These are phyloP conservation scores for Trifolium repens DNA, from an alignment of 306 rosid species.

Conservation along the genomic window DNA sequence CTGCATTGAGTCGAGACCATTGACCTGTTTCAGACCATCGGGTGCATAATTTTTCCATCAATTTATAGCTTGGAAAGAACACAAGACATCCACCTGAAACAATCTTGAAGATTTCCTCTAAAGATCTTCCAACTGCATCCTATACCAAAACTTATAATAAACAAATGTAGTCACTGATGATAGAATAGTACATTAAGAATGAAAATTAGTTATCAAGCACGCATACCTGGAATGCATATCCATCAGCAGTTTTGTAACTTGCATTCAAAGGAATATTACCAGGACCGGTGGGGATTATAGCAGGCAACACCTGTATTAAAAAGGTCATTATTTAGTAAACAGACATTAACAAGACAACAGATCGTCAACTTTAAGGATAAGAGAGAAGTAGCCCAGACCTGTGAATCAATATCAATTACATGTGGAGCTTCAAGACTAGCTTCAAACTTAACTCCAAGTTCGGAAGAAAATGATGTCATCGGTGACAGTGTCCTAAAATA, in stretches of 20 bases:
- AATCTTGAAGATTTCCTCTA: slow-evolving; percentile 81
- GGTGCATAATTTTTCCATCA: slow-evolving; percentile 81
- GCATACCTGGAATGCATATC: slow-evolving; percentile 81
- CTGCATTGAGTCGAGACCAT: slow-evolving; percentile 74
- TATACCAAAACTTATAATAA: slow-evolving; percentile 47
- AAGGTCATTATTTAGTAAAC: slow-evolving; percentile 42
- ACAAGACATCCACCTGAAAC: slow-evolving; percentile 95
- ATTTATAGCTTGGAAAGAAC: slow-evolving; percentile 93
- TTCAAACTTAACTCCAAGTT: slow-evolving; percentile 90
- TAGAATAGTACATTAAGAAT: slow-evolving; percentile 19
- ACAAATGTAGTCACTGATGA: slow-evolving; percentile 28
- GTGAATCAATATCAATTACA: slow-evolving; percentile 83
- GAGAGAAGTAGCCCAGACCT: slow-evolving; percentile 52
- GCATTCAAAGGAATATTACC: slow-evolving; percentile 85
- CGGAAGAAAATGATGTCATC: slow-evolving; percentile 86
- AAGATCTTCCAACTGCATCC: slow-evolving; percentile 92
- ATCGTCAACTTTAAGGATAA: slow-evolving; percentile 34
- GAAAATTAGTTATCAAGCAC: slow-evolving; percentile 8
- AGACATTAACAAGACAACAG: slow-evolving; percentile 39
- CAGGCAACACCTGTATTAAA: slow-evolving; percentile 83
- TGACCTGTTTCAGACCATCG: slow-evolving; percentile 97
- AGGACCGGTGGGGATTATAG: slow-evolving; percentile 81
- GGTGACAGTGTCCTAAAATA: slow-evolving; percentile 88
- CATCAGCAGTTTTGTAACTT: slow-evolving; percentile 92
- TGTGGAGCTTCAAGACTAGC: slow-evolving; percentile 94